phyloP scores from a whole-genome alignment of 768 basidiomycete species.

The Grammothele lineata region DNA sequence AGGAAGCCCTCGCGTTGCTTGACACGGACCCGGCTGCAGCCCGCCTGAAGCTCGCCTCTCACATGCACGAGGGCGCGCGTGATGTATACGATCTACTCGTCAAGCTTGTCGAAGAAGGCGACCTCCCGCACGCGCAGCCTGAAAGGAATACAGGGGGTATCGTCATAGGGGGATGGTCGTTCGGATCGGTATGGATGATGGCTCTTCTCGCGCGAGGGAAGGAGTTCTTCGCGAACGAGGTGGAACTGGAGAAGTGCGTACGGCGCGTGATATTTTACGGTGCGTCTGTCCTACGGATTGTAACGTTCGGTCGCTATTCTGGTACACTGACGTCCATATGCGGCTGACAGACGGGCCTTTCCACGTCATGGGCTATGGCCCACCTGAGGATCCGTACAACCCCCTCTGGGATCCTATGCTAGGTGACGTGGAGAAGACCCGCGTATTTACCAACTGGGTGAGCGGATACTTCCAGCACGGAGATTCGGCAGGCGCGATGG shows the following conservation, averaged over 20 bases:
- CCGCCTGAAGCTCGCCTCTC: background rate
- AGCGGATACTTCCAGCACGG: slow-evolving; percentile 9
- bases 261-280: background rate
- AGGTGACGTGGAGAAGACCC: background rate
- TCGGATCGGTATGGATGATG: slow-evolving; percentile 22
- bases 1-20: background rate
- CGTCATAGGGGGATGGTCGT: slow-evolving; percentile 34
- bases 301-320: slow-evolving; percentile 12
- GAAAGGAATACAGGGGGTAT: background rate
- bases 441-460: slow-evolving; percentile 1
- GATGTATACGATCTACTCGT: slow-evolving; percentile 34
- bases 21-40: background rate
- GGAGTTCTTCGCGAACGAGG: background rate
- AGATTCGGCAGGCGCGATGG: slow-evolving; percentile 1
- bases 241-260: slow-evolving; percentile 7
- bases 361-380: background rate
- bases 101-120: slow-evolving; percentile 26
- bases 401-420: slow-evolving; percentile 8
- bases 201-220: background rate
- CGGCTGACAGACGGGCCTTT: background rate
- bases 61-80: slow-evolving; percentile 26
- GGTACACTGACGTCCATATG: slow-evolving; percentile 12
- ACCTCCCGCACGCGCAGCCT: slow-evolving; percentile 21
- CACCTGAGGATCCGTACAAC: background rate
- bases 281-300: background rate